Conservation (phyloP, 2,329 filamentous ascomycete species). For the Dactylonectria estremocensis region DNA sequence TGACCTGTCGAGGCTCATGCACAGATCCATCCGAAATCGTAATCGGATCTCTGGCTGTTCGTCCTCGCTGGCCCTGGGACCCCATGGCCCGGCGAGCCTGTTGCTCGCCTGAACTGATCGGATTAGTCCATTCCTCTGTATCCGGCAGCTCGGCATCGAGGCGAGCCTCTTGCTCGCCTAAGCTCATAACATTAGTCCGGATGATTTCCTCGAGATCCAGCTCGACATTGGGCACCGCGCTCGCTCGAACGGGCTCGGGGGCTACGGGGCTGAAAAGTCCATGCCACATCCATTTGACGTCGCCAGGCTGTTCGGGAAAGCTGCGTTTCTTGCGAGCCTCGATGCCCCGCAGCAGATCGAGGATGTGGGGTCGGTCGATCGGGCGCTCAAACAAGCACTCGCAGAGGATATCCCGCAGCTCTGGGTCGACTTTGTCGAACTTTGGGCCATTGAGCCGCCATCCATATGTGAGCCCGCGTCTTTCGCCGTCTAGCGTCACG, state of each 20-base stretch:
- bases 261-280: slow-evolving; percentile 23
- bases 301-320: slow-evolving; percentile 37
- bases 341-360: slow-evolving; percentile 39
- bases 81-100: too few species aligned
- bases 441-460: slow-evolving; percentile 34
- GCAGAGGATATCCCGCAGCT: slow-evolving; percentile 42
- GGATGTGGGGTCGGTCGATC: slow-evolving; percentile 44
- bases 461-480: slow-evolving; percentile 39
- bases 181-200: background rate
- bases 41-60: too few species aligned
- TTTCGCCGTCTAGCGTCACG: background rate
- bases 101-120: too few species aligned
- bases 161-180: background rate
- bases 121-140: too few species aligned
- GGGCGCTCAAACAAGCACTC: slow-evolving; percentile 48
- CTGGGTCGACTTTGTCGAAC: slow-evolving; percentile 36
- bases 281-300: slow-evolving; percentile 40
- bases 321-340: slow-evolving; percentile 36
- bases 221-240: background rate
- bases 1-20: too few species aligned
- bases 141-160: background rate
- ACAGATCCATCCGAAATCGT: too few species aligned
- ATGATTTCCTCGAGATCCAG: background rate
- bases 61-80: too few species aligned
- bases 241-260: background rate